phyloP scores from a whole-genome alignment of 257 asterid genomes.

The Anisodus tanguticus region DNA sequence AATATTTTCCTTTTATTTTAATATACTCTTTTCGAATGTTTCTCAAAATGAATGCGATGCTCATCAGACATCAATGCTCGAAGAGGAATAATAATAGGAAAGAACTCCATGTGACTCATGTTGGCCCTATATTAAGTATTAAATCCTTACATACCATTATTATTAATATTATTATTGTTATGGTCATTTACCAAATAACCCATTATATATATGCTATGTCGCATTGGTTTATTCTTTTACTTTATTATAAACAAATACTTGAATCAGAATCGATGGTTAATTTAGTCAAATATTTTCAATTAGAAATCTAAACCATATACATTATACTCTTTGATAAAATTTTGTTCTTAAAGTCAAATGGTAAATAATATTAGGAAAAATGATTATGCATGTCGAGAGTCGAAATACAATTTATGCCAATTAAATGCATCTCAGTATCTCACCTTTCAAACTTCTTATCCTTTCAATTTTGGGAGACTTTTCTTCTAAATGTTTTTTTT shows the following conservation, averaged over 20 bases:
- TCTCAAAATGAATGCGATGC: neutral
- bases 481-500: no score
- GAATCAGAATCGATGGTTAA: neutral
- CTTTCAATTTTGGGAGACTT: no score
- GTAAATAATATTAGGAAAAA: no score
- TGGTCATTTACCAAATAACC: neutral
- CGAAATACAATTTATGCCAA: no score
- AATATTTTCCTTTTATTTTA: neutral
- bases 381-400: no score
- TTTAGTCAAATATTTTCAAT: neutral
- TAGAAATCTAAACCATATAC: neutral
- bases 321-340: neutral
- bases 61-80: neutral
- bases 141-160: neutral
- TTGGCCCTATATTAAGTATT: neutral
- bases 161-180: neutral
- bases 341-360: neutral
- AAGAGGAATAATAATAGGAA: neutral
- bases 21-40: neutral
- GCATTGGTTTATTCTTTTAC: no score
- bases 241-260: neutral
- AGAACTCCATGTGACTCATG: constrained; percentile 3
- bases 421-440: no score
- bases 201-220: neutral
- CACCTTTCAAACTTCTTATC: no score